Percentiles rank a stretch among this genome's conserved stretches.
Conservation (phyloP, 2,329 filamentous ascomycete genomes). For the Colletotrichum phormii region DNA sequence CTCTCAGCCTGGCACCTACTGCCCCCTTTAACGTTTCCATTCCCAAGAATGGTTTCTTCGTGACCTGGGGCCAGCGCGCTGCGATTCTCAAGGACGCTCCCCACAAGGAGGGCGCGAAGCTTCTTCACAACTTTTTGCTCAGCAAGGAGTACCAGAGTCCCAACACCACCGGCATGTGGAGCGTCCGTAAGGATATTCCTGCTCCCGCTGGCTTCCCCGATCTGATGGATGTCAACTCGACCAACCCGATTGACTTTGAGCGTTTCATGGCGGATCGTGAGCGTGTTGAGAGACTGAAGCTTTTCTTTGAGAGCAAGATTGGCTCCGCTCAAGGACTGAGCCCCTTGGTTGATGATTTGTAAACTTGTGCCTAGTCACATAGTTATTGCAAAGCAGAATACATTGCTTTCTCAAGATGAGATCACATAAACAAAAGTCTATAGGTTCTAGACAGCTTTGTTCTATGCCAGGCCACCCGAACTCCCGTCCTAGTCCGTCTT, state of each 20-base stretch:
- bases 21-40: conserved; percentile 41
- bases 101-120: conserved; percentile 62
- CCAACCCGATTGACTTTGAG: conserved; percentile 51
- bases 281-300: conserved; percentile 52
- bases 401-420: not conserved
- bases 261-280: conserved; percentile 55
- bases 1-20: conserved; percentile 35
- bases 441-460: not conserved
- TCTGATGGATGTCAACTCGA: conserved; percentile 44
- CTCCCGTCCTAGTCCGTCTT: not conserved
- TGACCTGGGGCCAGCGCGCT: conserved; percentile 60
- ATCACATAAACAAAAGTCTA: not conserved
- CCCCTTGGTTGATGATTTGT: conserved; percentile 46
- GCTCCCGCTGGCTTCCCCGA: conserved; percentile 44
- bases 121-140: conserved; percentile 60
- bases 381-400: not conserved
- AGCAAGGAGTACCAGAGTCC: conserved; percentile 52
- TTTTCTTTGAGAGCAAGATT: conserved; percentile 55
- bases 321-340: conserved; percentile 55
- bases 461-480: not conserved
- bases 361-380: not conserved
- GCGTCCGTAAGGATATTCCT: conserved; percentile 48
- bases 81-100: conserved; percentile 61
- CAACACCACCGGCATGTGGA: conserved; percentile 44
- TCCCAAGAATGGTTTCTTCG: conserved; percentile 53